Base-by-base conservation (phyloP, 2,329 filamentous ascomycete genomes). In the Hypomyces perniciosus region DNA sequence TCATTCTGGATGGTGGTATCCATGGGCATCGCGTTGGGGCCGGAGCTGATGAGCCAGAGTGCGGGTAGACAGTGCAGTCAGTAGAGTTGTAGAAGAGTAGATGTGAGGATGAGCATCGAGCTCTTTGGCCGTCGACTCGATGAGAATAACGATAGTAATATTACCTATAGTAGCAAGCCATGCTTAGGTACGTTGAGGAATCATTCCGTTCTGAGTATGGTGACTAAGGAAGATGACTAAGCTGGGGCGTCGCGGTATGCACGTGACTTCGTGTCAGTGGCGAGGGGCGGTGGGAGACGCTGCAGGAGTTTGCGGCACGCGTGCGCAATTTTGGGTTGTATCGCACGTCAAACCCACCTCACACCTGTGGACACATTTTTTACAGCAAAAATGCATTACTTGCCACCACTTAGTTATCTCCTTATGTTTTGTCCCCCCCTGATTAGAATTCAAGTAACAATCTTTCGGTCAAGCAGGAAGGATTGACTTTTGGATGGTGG, bases 1-100 rank as follows among this genome's bases (percentile, higher is more conserved):
- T 83, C 7, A 83, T 83, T 44, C 64, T 83, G 1, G 78, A 83
- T 54, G 80, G 80, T 6, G 79, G 79, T 1, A 63, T 74, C 1
- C 72, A 75, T 44, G 79, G 77, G 6, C 7, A 12, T 30, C 44
- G 48, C 10, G 44, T 28, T 6, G 57, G 49, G 28, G 40, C 28
- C 26, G 54, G 52, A 39, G 71, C 54, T 5, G 59, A 64, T 46
- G 65, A 76, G 60, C 73, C 73, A 27, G 67, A 56, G 4, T 71
- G 71, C 50, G 68, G 71, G 8, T 71, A 46, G 43, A 20, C n/a
- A 39, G 35, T 10, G 29, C 6, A 38, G 34, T 37, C 34, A 37
- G 13, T 9, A 6, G 10, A 2, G n/a, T 26, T 12, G 8, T 20
- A 40, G 8, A 20, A 13, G 10, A 40, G 10, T 40, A 20, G 10